phyloP scores from a whole-genome alignment of 106 monocot genomes.

The Posidonia australis region DNA sequence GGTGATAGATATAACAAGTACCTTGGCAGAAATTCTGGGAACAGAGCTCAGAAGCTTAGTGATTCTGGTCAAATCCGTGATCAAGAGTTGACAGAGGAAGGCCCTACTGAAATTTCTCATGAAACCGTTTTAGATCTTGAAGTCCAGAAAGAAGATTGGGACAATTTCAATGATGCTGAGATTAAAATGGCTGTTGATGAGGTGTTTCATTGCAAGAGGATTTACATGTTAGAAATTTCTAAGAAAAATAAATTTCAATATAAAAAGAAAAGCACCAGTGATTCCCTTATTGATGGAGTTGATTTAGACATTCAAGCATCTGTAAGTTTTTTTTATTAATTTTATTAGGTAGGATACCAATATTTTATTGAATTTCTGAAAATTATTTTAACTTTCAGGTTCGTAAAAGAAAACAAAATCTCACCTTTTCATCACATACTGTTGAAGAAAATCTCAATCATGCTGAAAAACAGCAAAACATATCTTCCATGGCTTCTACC shows the following conservation, averaged over 20 bases:
- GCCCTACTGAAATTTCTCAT: background rate
- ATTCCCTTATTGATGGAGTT: conserved; percentile 4
- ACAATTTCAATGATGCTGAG: conserved; percentile 62
- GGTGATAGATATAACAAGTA: conserved; percentile 38
- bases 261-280: conserved; percentile 23
- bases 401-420: conserved; percentile 12
- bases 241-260: conserved; percentile 18
- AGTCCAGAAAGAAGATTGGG: conserved; percentile 37
- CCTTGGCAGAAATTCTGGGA: conserved; percentile 7
- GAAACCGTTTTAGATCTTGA: conserved; percentile 11
- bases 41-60: background rate
- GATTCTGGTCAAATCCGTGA: conserved; percentile 1
- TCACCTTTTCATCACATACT: conserved; percentile 7
- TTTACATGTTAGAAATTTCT: conserved; percentile 29
- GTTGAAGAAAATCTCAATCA: conserved; percentile 7
- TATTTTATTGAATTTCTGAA: background rate
- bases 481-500: background rate
- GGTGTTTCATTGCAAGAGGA: conserved; percentile 48
- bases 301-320: conserved; percentile 14
- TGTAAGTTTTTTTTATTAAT: conserved; percentile 21
- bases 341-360: background rate
- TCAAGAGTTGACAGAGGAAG: background rate
- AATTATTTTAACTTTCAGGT: conserved; percentile 12
- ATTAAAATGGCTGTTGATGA: conserved; percentile 68
- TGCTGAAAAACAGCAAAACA: conserved; percentile 4